These are phyloP conservation scores for Saccharomyces hybrid DNA, from an alignment of 1,139 yeast genomes.

Conservation along the genomic window DNA sequence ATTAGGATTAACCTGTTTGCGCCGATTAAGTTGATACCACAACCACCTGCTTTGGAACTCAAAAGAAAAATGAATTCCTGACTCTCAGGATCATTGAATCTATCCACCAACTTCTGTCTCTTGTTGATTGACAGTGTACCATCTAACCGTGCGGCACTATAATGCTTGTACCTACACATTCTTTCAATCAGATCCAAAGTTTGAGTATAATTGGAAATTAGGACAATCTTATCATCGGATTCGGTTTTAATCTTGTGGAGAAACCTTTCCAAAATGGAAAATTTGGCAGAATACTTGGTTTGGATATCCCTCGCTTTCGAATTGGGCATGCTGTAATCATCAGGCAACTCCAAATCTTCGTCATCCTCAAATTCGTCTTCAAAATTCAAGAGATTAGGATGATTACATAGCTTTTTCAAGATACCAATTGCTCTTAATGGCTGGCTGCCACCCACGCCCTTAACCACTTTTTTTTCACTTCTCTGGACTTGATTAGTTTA, in stretches of 20 bases:
- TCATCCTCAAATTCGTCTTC: constrained; percentile 72
- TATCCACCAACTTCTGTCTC: constrained; percentile 86
- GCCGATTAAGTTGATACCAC: constrained; percentile 94
- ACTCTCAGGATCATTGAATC: constrained; percentile 83
- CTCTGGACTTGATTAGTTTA: constrained; percentile 75
- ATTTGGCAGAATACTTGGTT: constrained; percentile 51
- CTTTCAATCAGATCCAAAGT: constrained; percentile 84
- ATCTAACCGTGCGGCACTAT: constrained; percentile 78
- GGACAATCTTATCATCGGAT: constrained; percentile 88
- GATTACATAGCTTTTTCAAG: constrained; percentile 84
- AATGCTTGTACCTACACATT: constrained; percentile 66
- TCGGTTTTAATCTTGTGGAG: constrained; percentile 65
- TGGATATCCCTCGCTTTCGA: constrained; percentile 42
- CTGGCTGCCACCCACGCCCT: constrained; percentile 51
- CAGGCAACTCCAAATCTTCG: constrained; percentile 54
- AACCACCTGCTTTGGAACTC: constrained; percentile 97
- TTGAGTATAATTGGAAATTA: constrained; percentile 90
- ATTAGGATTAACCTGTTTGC: constrained; percentile 82
- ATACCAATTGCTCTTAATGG: constrained; percentile 87
- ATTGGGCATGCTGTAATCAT: constrained; percentile 46
- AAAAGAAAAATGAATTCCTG: constrained; percentile 80
- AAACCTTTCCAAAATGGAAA: constrained; percentile 58
- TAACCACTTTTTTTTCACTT: constrained; percentile 61
- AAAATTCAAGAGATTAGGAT: constrained; percentile 74
- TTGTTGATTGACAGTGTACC: constrained; percentile 90